A percentile compares a stretch with the other conserved stretches of the same genome.
Evolutionary conservation across 2,329 filamentous ascomycete genomes (phyloP).

Genomic region (Leptodontidium sp.): DNA sequence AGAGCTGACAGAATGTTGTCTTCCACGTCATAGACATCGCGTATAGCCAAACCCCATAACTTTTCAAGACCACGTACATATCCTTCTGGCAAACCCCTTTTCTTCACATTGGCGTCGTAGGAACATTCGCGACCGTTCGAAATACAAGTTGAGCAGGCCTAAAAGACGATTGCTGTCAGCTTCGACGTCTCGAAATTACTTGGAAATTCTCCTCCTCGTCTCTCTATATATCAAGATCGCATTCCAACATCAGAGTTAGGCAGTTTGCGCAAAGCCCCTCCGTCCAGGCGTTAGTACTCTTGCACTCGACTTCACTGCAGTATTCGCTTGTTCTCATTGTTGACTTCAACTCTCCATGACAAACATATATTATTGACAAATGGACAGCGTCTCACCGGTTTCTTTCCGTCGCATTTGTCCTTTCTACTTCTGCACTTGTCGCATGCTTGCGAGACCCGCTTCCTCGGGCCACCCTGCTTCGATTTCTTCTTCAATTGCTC

Average conservation of each 20-base stretch:
- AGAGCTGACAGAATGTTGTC: slow-evolving; percentile 56
- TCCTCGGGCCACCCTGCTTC: slow-evolving; percentile 40
- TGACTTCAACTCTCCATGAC: neutral
- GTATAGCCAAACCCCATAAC: slow-evolving; percentile 62
- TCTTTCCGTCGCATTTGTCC: slow-evolving; percentile 68
- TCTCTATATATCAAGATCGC: neutral
- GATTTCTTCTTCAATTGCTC: slow-evolving; percentile 31
- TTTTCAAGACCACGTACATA: slow-evolving; percentile 78
- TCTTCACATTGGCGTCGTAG: slow-evolving; percentile 78
- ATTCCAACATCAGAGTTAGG: neutral
- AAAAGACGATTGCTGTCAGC: neutral
- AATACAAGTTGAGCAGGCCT: slow-evolving; percentile 67
- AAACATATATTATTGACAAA: neutral
- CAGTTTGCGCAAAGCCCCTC: no score
- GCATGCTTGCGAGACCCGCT: slow-evolving; percentile 59
- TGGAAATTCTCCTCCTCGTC: neutral
- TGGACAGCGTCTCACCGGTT: slow-evolving; percentile 49
- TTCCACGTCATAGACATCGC: slow-evolving; percentile 57
- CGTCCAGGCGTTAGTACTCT: no score
- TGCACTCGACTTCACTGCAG: no score
- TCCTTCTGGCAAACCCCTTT: slow-evolving; percentile 80
- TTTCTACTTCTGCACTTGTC: slow-evolving; percentile 62
- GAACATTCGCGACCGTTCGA: slow-evolving; percentile 60
- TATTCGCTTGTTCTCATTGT: no score
- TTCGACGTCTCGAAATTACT: neutral